phyloP scores from a whole-genome alignment of 768 basidiomycete genomes.

The Tephrocybe sp. region DNA sequence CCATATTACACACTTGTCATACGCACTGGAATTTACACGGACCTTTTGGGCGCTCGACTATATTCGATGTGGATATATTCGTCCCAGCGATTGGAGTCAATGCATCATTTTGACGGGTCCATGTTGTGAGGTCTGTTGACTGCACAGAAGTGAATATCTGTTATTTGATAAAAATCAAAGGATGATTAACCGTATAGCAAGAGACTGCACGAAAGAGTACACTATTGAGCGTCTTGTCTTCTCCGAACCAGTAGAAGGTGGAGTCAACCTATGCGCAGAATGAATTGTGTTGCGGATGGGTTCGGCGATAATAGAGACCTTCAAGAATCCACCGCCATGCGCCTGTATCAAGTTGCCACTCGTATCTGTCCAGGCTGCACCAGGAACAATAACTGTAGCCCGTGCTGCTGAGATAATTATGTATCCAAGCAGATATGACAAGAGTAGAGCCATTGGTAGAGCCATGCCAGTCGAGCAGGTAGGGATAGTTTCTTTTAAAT shows the following conservation, averaged over 20 bases:
- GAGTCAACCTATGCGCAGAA: conserved; percentile 40
- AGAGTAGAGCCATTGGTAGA: conserved; percentile 6
- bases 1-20: neutral
- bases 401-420: conserved; percentile 16
- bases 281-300: neutral
- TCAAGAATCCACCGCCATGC: conserved; percentile 60
- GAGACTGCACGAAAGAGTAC: conserved; percentile 58
- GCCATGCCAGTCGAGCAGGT: neutral
- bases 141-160: conserved; percentile 4
- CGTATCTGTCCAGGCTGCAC: conserved; percentile 63
- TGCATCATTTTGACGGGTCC: conserved; percentile 61
- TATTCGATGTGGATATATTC: conserved; percentile 55
- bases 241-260: conserved; percentile 62
- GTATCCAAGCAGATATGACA: conserved; percentile 8
- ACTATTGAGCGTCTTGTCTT: conserved; percentile 61
- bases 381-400: conserved; percentile 55
- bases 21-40: neutral
- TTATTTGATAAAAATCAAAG: neutral
- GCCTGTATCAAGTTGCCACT: conserved; percentile 62
- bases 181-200: conserved; percentile 46
- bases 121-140: conserved; percentile 53
- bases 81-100: conserved; percentile 53
- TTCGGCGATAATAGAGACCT: conserved; percentile 30
- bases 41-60: conserved; percentile 69
- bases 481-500: neutral